These are phyloP conservation scores for Xylaria sp. DNA, from an alignment of 2,329 filamentous ascomycete species.

Conservation along the genomic window DNA sequence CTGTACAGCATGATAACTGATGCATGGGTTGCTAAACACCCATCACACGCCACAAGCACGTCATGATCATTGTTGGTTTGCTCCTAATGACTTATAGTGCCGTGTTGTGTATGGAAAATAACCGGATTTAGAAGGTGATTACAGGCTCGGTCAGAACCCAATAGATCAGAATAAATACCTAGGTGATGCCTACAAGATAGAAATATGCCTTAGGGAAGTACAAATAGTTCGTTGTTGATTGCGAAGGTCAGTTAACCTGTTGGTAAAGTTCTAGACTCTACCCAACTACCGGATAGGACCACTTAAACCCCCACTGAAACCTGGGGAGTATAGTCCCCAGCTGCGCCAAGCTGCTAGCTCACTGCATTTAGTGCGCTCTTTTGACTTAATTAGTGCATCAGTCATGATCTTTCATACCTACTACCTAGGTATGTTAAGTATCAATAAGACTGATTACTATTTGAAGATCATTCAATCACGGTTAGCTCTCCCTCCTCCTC, in stretches of 20 bases:
- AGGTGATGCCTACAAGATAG: neutral
- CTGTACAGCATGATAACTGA: no score
- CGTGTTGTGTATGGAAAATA: neutral
- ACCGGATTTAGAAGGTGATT: neutral
- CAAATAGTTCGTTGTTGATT: no score
- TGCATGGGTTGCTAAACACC: neutral
- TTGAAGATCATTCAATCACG: no score
- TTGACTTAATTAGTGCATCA: no score
- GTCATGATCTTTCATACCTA: no score
- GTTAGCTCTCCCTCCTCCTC: no score
- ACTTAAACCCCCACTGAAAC: neutral
- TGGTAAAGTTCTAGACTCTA: no score
- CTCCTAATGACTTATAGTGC: neutral
- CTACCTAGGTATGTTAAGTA: no score
- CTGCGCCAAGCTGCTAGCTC: neutral
- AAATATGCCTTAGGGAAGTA: neutral
- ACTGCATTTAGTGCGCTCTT: no score
- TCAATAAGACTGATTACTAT: no score
- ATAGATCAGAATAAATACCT: neutral
- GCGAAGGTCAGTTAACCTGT: no score
- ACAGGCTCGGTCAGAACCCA: neutral
- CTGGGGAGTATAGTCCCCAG: neutral
- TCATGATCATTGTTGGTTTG: neutral
- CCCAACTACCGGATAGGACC: neutral
- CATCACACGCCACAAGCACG: neutral